Percentiles rank a stretch among this genome's conserved stretches.
phyloP scores from a whole-genome alignment of 257 asterid genomes.

The Scutellaria barbata region DNA sequence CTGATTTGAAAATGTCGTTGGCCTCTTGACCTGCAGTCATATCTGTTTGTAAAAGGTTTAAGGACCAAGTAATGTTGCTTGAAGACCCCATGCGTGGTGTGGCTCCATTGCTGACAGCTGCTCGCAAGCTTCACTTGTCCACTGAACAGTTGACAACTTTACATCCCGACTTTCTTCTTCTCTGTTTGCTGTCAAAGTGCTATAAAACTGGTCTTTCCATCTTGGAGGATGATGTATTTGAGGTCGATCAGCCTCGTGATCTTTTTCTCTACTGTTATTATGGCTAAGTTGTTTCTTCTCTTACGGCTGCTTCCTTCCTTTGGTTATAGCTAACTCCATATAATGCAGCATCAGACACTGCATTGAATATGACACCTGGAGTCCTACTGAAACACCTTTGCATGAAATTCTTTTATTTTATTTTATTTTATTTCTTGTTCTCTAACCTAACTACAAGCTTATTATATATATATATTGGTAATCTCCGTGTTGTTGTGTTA shows the following conservation, averaged over 20 bases:
- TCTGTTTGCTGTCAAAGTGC: conserved; percentile 82
- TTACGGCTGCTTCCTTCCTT: background rate
- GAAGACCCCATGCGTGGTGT: conserved; percentile 88
- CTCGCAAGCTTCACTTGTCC: conserved; percentile 72
- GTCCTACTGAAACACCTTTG: background rate
- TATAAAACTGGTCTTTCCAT: conserved; percentile 76
- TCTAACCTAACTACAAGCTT: background rate
- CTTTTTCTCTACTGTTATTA: conserved; percentile 89
- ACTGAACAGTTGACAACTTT: conserved; percentile 81
- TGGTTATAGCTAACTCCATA: conserved; percentile 21
- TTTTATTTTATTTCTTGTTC: background rate
- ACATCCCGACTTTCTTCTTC: conserved; percentile 87
- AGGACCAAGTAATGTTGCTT: conserved; percentile 68
- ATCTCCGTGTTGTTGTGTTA: background rate
- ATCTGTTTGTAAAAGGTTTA: conserved; percentile 78
- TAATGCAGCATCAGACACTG: background rate
- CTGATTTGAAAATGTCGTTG: conserved; percentile 37
- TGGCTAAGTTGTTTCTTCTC: conserved; percentile 60
- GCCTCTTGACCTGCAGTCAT: conserved; percentile 63
- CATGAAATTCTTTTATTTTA: background rate
- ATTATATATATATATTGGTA: no score
- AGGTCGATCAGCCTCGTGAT: conserved; percentile 90
- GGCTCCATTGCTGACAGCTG: conserved; percentile 75
- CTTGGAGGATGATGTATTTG: conserved; percentile 72
- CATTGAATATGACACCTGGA: background rate